Conservation (phyloP, 2,329 filamentous ascomycete species). For the Penicillium sp. region DNA sequence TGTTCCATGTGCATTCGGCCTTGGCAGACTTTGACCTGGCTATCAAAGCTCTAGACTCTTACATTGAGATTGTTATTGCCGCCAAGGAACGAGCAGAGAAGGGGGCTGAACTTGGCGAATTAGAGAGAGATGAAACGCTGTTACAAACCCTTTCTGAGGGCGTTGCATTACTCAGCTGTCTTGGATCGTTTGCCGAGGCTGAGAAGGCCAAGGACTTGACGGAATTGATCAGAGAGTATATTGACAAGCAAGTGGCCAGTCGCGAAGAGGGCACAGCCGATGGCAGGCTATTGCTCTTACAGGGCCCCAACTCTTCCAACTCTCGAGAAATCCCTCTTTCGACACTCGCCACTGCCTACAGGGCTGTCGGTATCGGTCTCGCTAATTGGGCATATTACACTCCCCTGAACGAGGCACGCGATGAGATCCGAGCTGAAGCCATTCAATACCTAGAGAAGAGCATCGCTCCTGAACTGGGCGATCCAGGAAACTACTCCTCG, state of each 20-base stretch:
- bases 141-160: constrained; percentile 75
- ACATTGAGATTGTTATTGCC: constrained; percentile 79
- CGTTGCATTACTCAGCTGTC: constrained; percentile 74
- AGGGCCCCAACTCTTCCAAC: constrained; percentile 14
- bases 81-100: constrained; percentile 81
- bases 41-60: constrained; percentile 85
- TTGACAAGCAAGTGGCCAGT: constrained; percentile 56
- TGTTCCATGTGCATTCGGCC: constrained; percentile 82
- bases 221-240: constrained; percentile 67
- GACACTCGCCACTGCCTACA: constrained; percentile 67
- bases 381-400: constrained; percentile 84
- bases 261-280: constrained; percentile 21
- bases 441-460: constrained; percentile 71
- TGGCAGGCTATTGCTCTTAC: constrained; percentile 16
- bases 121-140: constrained; percentile 75
- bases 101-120: constrained; percentile 55
- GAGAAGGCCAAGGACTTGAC: constrained; percentile 73
- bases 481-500: constrained; percentile 66
- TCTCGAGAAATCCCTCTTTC: constrained; percentile 50
- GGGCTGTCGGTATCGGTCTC: constrained; percentile 78
- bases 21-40: constrained; percentile 89
- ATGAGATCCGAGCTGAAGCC: constrained; percentile 71
- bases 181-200: constrained; percentile 67
- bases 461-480: constrained; percentile 61
- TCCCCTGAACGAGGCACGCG: constrained; percentile 65